phyloP scores from a whole-genome alignment of 2,329 filamentous ascomycete genomes.

The Fusarium verticillioides region DNA sequence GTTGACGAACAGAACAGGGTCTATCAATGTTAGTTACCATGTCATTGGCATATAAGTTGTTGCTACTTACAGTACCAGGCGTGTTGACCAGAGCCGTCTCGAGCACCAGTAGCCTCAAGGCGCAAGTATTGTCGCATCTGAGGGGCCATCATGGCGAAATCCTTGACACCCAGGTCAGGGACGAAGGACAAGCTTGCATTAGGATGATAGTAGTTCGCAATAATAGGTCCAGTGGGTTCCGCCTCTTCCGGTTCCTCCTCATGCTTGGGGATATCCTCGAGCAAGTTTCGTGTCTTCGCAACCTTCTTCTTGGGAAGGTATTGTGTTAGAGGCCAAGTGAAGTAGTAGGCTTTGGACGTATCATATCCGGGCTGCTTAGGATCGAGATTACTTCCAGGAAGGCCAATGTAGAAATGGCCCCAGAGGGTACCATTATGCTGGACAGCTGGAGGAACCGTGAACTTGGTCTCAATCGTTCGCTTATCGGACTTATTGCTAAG shows the following conservation, averaged over 20 bases:
- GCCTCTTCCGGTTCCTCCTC: slow-evolving; percentile 62
- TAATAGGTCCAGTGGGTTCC: slow-evolving; percentile 71
- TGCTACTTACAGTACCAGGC: slow-evolving; percentile 79
- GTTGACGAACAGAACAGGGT: slow-evolving; percentile 89
- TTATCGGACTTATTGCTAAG: slow-evolving; percentile 83
- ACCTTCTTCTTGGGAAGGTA: slow-evolving; percentile 93
- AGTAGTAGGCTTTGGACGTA: slow-evolving; percentile 80
- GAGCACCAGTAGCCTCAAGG: slow-evolving; percentile 81
- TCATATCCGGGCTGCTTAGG: slow-evolving; percentile 79
- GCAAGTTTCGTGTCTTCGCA: slow-evolving; percentile 85
- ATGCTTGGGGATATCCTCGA: slow-evolving; percentile 62
- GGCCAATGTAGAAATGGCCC: slow-evolving; percentile 91
- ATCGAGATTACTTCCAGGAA: slow-evolving; percentile 80
- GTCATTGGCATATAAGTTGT: no score
- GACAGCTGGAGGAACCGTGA: slow-evolving; percentile 80
- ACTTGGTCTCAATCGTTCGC: slow-evolving; percentile 79
- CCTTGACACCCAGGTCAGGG: slow-evolving; percentile 78
- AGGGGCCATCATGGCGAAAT: slow-evolving; percentile 74
- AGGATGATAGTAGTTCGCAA: slow-evolving; percentile 91
- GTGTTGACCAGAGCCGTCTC: slow-evolving; percentile 86
- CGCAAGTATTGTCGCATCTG: slow-evolving; percentile 81
- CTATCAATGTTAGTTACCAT: slow-evolving; percentile 46
- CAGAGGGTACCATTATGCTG: slow-evolving; percentile 94
- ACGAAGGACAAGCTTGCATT: slow-evolving; percentile 93
- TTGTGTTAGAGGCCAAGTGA: slow-evolving; percentile 85